A percentile compares a stretch with the other conserved stretches of the same genome.
phyloP scores from a whole-genome alignment of 2,329 filamentous ascomycete species.

The Diaporthe nobilis region DNA sequence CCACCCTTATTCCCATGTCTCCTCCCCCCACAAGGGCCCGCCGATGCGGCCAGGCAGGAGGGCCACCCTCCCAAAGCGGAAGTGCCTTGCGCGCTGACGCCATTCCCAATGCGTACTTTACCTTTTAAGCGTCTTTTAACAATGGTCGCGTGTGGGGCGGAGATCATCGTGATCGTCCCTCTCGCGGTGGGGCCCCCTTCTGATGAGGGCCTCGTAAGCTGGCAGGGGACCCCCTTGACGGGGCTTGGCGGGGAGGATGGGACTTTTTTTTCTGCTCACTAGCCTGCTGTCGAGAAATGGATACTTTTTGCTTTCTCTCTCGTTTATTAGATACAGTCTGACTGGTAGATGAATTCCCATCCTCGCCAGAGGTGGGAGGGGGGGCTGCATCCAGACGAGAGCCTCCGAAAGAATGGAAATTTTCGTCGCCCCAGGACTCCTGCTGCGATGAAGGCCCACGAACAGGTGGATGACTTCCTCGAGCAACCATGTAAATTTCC shows the following conservation, averaged over 20 bases:
- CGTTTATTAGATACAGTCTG: background rate
- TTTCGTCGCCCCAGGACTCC: background rate
- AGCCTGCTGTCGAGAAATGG: background rate
- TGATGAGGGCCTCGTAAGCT: conserved; percentile 41
- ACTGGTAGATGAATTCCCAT: background rate
- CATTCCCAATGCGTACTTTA: conserved; percentile 31
- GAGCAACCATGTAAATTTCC: background rate
- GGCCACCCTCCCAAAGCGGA: conserved; percentile 6
- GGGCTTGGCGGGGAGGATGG: conserved; percentile 1
- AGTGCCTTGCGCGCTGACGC: conserved; percentile 11
- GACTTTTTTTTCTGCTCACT: background rate
- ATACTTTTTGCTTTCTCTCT: background rate
- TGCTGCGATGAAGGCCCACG: background rate
- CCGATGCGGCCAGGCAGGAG: background rate
- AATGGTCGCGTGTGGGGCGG: background rate
- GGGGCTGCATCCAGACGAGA: background rate
- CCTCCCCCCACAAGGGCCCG: conserved; percentile 8
- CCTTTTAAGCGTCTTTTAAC: conserved; percentile 39
- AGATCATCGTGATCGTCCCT: conserved; percentile 37
- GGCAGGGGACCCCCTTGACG: conserved; percentile 2
- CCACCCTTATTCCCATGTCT: background rate
- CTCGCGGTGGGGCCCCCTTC: conserved; percentile 14
- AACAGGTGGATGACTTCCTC: background rate
- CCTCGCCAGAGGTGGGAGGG: too few relatives aligned
- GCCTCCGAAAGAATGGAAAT: background rate